Percentiles rank a stretch among this genome's conserved stretches.
phyloP scores from a whole-genome alignment of 2,329 filamentous ascomycete genomes.

The Clonostachys byssicola region DNA sequence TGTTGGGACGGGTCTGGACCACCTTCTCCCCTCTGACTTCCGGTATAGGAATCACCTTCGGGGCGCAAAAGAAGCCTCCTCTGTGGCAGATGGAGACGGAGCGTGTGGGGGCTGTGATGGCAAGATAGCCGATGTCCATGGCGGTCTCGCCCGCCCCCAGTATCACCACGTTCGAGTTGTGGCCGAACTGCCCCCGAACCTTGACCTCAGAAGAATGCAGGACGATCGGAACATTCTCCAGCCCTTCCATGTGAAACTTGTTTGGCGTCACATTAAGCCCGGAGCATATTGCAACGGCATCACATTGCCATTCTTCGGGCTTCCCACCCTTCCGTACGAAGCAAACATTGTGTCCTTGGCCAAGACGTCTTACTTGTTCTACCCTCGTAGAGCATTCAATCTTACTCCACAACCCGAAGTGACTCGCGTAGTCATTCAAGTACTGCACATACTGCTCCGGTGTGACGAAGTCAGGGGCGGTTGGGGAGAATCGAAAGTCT shows the following conservation, averaged over 20 bases:
- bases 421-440: constrained; percentile 27
- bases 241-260: constrained; percentile 27
- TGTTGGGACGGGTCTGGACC: constrained; percentile 20
- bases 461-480: constrained; percentile 34
- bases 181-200: constrained; percentile 26
- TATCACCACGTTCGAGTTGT: constrained; percentile 31
- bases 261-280: constrained; percentile 32
- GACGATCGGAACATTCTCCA: constrained; percentile 23
- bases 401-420: constrained; percentile 27
- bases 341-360: constrained; percentile 1
- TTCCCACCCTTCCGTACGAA: not conserved
- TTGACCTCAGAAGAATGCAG: constrained; percentile 40
- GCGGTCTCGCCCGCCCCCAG: constrained; percentile 38
- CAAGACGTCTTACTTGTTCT: not conserved
- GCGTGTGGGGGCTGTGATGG: constrained; percentile 31
- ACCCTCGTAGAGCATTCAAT: constrained; percentile 17
- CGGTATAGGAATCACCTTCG: constrained; percentile 3
- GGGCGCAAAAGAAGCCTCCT: constrained; percentile 21
- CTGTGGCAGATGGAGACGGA: constrained; percentile 34
- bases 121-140: constrained; percentile 34
- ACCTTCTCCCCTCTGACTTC: not conserved
- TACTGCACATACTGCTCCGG: constrained; percentile 29
- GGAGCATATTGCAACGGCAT: constrained; percentile 36
- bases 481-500: constrained; percentile 29
- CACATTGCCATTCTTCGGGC: constrained; percentile 22